Evolutionary conservation across 805 yeast genomes (phyloP), one percentile per base, ranked within the genome.

Genomic region (Metschnikowia henanensis): DNA sequence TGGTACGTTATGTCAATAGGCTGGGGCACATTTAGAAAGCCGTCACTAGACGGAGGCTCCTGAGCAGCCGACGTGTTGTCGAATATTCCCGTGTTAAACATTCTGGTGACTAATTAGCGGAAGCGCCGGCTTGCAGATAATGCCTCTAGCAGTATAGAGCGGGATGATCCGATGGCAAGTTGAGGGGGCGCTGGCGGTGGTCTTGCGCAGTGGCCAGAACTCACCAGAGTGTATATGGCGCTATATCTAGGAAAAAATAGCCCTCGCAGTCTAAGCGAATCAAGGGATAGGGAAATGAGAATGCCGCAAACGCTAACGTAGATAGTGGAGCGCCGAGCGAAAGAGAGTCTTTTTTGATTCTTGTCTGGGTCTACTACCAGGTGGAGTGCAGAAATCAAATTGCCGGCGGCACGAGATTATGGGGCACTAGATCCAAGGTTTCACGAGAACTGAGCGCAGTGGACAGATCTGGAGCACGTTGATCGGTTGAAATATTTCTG

Each of bases 1-100:
- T 64, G 70, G 53, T 67, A 65, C 6, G 74, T 65, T 47, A 71
- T 71, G 51, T 71, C 76, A 37, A 71, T 71, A 6, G 76, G 76
- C 51, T 71, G 76, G 15, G 73, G 68, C 18, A 55, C 64, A 29
- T 61, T 55, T 18, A 49, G 47, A 23, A 44, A 45, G 30, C 43
- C 46, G 43, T 45, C 51, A 18, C 65, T 66, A 10, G 48, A 29
- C 16, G 65, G 52, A 2, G 45, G 16, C 19, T 62, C 54, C 20
- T 53, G 53, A 17, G 59, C 38, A 35, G 60, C 39, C 26, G 58
- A 45, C 23, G 54, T 50, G 37, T 55, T 64, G 36, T 70, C 76
- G 53, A 71, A 71, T 34, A 71, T 71, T 47, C 63, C 59, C 35
- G 75, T 70, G 50, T 71, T 71, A 44, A 71, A 71, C 76, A 71